These are phyloP conservation scores for Mrakia hoshinonis DNA, from an alignment of 768 basidiomycete genomes.

Conservation along the genomic window DNA sequence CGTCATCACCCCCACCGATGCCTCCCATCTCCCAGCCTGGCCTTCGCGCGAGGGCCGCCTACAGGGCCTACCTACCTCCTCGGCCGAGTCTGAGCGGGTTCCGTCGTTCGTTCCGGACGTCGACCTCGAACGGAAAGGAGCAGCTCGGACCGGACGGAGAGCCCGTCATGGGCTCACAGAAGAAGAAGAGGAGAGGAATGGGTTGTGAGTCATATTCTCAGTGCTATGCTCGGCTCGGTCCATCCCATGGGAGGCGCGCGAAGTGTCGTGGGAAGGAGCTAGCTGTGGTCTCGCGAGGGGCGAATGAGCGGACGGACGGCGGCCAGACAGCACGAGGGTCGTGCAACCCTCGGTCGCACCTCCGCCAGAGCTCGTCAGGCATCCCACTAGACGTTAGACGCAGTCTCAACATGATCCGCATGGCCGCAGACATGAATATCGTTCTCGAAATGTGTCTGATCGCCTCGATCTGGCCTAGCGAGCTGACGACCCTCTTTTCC, in stretches of 20 bases:
- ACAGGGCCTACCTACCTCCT: slow-evolving; percentile 19
- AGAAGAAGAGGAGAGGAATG: slow-evolving; percentile 24
- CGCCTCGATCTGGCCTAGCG: background rate
- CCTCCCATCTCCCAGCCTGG: background rate
- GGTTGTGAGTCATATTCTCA: slow-evolving; percentile 17
- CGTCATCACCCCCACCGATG: background rate
- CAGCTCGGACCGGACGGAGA: background rate
- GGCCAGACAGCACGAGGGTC: background rate
- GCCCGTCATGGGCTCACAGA: background rate
- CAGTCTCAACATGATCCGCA: background rate
- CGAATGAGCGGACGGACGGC: background rate
- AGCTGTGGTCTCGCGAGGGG: background rate
- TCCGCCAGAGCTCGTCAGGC: too few species aligned
- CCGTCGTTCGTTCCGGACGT: slow-evolving; percentile 17
- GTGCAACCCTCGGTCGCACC: too few species aligned
- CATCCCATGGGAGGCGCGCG: background rate
- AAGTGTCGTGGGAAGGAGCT: background rate
- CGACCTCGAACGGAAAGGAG: background rate
- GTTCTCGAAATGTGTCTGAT: background rate
- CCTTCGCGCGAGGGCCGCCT: slow-evolving; percentile 8
- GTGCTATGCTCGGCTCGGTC: background rate
- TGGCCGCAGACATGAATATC: background rate
- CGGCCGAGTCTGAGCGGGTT: slow-evolving; percentile 18
- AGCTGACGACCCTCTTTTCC: slow-evolving; percentile 4
- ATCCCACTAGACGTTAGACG: too few species aligned